A percentile compares a stretch with the other conserved stretches of the same genome.
Evolutionary conservation across 2,329 filamentous ascomycete species (phyloP).

Genomic region (Colletotrichum tropicicola): DNA sequence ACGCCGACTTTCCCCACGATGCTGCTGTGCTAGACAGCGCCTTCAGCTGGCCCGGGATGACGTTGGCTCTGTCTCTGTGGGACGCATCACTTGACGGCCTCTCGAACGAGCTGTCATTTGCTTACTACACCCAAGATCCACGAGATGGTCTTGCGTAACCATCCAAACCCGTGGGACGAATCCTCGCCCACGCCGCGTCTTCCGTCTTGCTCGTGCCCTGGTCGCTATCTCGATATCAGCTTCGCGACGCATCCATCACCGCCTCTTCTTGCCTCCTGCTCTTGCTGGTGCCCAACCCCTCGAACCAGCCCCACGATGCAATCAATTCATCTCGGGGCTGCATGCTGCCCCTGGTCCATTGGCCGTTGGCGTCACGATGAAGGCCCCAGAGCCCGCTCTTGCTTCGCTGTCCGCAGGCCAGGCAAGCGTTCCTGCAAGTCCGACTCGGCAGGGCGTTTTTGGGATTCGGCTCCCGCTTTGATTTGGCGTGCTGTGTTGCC

Average conservation of each 20-base stretch:
- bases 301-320: conserved; percentile 2
- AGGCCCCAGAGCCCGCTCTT: conserved; percentile 7
- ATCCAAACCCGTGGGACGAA: not conserved
- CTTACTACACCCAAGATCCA: not conserved
- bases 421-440: not conserved
- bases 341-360: conserved; percentile 3
- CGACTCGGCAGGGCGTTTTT: conserved; percentile 14
- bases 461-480: not conserved
- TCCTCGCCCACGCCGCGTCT: not conserved
- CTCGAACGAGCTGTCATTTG: not conserved
- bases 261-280: conserved; percentile 16
- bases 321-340: conserved; percentile 1
- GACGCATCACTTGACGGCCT: not conserved
- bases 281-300: conserved; percentile 21
- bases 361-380: not conserved
- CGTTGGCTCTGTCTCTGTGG: not conserved
- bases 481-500: not conserved
- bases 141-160: conserved; percentile 17
- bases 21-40: not conserved
- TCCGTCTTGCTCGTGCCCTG: conserved; percentile 1
- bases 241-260: conserved; percentile 12
- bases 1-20: conserved; percentile 19
- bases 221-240: not conserved
- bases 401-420: conserved; percentile 13
- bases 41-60: conserved; percentile 23